Base-by-base conservation (phyloP, 169 alveolate species). In the Plasmodium chabaudi region DNA sequence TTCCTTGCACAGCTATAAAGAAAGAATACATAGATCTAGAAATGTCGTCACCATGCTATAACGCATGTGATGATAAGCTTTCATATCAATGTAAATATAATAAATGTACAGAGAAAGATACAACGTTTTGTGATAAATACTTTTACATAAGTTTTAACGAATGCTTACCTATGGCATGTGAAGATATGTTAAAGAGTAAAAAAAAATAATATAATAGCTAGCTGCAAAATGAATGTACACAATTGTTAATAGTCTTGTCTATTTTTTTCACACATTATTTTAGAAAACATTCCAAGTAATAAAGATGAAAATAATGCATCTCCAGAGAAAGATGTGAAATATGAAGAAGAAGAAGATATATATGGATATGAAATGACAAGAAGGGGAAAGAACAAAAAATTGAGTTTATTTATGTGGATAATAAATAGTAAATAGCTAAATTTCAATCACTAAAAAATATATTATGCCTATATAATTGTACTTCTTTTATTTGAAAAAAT, bases 1-100 rank as follows among this genome's bases (percentile, higher is more conserved):
- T 9, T 23, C 69, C 25, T 17, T 7, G 9, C 57, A 44, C 61
- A 82, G 90, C 12, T 13, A 47, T 67, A 56, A 42, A 67, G 44
- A 49, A 55, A 23, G 44, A 4, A 19, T 60, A 55, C 51, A 42
- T 12, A 7, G 17, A 67, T 9, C 46, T 67, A 82, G 90, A 21
- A 46, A 39, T 19, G 7, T 67, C 72, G 90, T 82, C 90, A 21
- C 90, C 90, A 5, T 82, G 90, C 44, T 82, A 82, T 42, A 82
- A 60, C 44, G 25, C 15, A 61, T 82, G 90, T 51, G 42, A 21
- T 15, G 74, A 82, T 27, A 61, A 82, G 5, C 42, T 82, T 65
- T 23, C 90, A 6, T 82, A 82, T 64, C 51, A 71, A 17, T 82
- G 90, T 47, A 53, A 82, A 70, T 49, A 60, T 44, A 67, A 82